Evolutionary conservation across 2,329 filamentous ascomycete species (phyloP), one percentile per base, ranked within the genome.

Genomic region (Trichoderma sp.): DNA sequence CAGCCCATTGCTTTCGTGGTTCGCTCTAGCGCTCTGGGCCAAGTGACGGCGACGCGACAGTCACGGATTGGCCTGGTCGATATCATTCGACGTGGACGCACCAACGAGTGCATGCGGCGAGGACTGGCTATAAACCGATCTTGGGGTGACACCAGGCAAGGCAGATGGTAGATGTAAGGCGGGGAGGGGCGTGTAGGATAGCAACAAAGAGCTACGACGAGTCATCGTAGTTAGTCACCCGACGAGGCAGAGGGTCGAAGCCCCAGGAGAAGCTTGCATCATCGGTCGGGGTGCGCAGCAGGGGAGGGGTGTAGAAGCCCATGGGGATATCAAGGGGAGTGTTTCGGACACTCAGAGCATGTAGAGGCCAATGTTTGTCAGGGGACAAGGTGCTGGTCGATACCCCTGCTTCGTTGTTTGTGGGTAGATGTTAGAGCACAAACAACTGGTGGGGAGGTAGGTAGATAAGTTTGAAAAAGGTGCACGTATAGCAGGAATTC

Each of bases 321-420:
- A 39, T 39, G 12, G 34, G 45, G 28, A 60, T 51, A 50, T 60
- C 56, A 59, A 52, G 50, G 50, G 26, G 50, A 34, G 50, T 52
- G 26, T n/a, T 17, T 12, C 50, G 50, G 34, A 39, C 1, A 6
- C 15, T 17, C 26, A 17, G 43, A 17, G 43, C 26, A 15, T 58
- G 55, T 58, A 43, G 55, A 47, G 26, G 30, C 12, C 17, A 12
- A 14, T 39, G 34, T 39, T 14, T 39, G 34, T 39, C 34, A 39
- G 34, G 34, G 34, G 12, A 14, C 50, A 26, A 19, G 12, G 50
- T 26, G 9, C 44, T n/a, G 9, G 43, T n/a, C 17, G 7, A 17
- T 45, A 45, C n/a, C 17, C 44, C 6, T 45, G 44, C 3, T 19
- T 45, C n/a, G 9, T 19, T 52, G 34, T 34, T 26, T 52, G 48